phyloP scores from a whole-genome alignment of 2,329 filamentous ascomycete species.

The Aspergillus tubingensis region DNA sequence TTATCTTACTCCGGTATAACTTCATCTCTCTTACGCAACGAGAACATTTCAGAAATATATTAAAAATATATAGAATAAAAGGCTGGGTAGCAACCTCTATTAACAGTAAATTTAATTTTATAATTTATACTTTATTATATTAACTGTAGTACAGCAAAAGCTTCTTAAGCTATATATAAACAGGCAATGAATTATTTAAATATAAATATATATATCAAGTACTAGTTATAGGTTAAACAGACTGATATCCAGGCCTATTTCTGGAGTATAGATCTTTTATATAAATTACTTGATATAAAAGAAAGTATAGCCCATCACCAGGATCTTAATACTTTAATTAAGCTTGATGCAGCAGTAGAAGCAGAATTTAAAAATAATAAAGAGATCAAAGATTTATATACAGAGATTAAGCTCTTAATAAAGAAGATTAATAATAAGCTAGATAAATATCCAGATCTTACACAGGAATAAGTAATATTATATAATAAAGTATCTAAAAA shows the following conservation, averaged over 20 bases:
- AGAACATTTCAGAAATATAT: neutral
- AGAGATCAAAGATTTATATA: neutral
- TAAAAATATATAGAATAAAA: neutral
- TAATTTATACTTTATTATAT: neutral
- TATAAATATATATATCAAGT: neutral
- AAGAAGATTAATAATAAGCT: neutral
- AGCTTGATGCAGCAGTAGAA: neutral
- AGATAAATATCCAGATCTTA: neutral
- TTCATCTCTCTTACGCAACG: neutral
- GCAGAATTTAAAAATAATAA: neutral
- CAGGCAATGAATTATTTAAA: neutral
- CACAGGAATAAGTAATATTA: neutral
- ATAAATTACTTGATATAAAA: neutral
- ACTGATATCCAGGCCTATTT: neutral
- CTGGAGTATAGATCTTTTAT: neutral
- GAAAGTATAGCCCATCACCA: neutral
- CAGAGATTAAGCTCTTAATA: neutral
- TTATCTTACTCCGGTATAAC: neutral
- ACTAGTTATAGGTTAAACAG: neutral
- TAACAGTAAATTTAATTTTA: neutral
- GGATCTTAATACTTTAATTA: neutral
- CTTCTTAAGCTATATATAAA: neutral
- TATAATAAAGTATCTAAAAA: neutral
- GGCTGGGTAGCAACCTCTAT: neutral
- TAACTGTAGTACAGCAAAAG: neutral